These are phyloP conservation scores for Macrotyloma uniflorum DNA, from an alignment of 306 rosid species.

Conservation along the genomic window DNA sequence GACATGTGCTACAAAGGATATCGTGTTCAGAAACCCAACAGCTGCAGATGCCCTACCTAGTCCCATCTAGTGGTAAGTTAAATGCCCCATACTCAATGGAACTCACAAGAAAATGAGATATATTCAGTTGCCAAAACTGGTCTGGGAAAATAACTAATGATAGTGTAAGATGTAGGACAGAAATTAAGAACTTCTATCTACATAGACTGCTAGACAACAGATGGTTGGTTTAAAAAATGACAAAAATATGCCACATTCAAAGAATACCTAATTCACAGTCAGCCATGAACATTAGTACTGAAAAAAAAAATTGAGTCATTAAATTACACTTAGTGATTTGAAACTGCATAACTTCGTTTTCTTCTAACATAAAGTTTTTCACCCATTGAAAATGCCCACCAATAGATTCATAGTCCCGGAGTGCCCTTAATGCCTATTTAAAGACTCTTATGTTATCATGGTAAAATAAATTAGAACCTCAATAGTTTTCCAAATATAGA, in stretches of 20 bases:
- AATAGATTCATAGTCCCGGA: background rate
- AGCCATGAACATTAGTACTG: background rate
- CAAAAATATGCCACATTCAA: constrained; percentile 18
- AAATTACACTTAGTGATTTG: background rate
- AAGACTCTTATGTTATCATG: background rate
- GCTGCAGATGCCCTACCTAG: background rate
- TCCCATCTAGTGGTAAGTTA: background rate
- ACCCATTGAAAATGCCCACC: background rate
- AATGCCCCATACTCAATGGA: background rate
- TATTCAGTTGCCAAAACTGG: background rate
- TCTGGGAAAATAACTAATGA: background rate
- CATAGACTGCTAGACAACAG: background rate
- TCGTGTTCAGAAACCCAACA: constrained; percentile 22
- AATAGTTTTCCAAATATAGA: background rate
- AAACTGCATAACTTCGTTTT: background rate
- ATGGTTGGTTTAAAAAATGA: background rate
- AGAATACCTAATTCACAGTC: background rate
- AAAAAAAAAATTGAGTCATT: background rate
- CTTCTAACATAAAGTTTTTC: background rate
- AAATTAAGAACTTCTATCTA: constrained; percentile 13
- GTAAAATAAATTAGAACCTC: background rate
- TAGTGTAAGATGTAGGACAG: background rate
- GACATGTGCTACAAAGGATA: constrained; percentile 4
- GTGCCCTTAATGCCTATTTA: background rate
- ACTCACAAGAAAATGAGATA: background rate